A percentile compares a stretch with the other conserved stretches of the same genome.
Evolutionary conservation across 192 early-diverging fungal genomes (phyloP).

Genomic region (Rhizophagus prolifer): DNA sequence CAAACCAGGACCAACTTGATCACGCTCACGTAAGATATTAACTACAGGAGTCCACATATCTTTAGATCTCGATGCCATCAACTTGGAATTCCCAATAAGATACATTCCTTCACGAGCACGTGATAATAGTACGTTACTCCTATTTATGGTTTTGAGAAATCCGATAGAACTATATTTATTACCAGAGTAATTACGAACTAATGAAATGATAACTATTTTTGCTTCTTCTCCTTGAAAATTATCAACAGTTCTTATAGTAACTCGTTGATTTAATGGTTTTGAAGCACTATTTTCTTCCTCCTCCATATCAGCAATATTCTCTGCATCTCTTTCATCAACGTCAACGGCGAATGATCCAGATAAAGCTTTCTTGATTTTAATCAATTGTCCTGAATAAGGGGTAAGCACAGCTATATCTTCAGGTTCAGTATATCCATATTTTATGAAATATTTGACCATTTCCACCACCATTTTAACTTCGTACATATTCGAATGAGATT

Average conservation of each 20-base stretch:
- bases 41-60: background rate
- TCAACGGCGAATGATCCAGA: slow-evolving; percentile 31
- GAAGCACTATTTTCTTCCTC: background rate
- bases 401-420: slow-evolving; percentile 50
- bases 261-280: slow-evolving; percentile 10
- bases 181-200: slow-evolving; percentile 38
- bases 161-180: slow-evolving; percentile 40
- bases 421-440: slow-evolving; percentile 47
- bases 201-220: slow-evolving; percentile 39
- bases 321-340: background rate
- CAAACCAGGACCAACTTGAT: slow-evolving; percentile 40
- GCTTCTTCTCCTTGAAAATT: slow-evolving; percentile 34
- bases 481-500: slow-evolving; percentile 47
- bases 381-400: slow-evolving; percentile 31
- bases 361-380: slow-evolving; percentile 40
- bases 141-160: slow-evolving; percentile 56
- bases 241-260: slow-evolving; percentile 45
- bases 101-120: too few relatives aligned
- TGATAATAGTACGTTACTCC: slow-evolving; percentile 57
- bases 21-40: slow-evolving; percentile 32
- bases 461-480: slow-evolving; percentile 47
- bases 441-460: slow-evolving; percentile 39
- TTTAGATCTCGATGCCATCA: slow-evolving; percentile 33
- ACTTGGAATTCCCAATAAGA: slow-evolving; percentile 18
- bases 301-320: slow-evolving; percentile 32